These are phyloP conservation scores for Tolypocladium guangdongense DNA, from an alignment of 2,329 filamentous ascomycete genomes.

Conservation along the genomic window DNA sequence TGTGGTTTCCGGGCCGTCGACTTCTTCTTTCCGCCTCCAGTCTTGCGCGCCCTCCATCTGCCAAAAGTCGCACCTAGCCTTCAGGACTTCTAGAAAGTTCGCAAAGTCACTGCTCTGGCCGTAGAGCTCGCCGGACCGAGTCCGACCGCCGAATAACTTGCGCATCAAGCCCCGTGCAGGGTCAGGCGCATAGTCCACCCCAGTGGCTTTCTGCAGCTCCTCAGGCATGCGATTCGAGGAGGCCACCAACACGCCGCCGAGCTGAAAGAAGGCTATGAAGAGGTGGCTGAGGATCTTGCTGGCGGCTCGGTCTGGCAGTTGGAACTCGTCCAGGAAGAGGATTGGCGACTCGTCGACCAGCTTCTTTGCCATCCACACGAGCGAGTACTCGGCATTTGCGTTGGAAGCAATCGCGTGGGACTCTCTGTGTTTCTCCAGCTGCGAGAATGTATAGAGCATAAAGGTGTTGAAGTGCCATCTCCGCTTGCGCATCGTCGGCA, in stretches of 20 bases:
- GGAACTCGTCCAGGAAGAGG: conserved; percentile 74
- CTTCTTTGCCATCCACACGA: conserved; percentile 65
- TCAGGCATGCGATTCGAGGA: conserved; percentile 79
- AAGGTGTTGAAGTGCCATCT: conserved; percentile 81
- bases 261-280: conserved; percentile 70
- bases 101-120: conserved; percentile 61
- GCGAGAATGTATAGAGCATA: conserved; percentile 67
- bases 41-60: conserved; percentile 69
- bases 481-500: conserved; percentile 62
- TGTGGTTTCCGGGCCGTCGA: conserved; percentile 2
- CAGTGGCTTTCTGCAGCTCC: conserved; percentile 64
- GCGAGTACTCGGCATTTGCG: conserved; percentile 43
- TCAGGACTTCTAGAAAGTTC: conserved; percentile 63
- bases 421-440: conserved; percentile 55
- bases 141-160: conserved; percentile 33
- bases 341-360: conserved; percentile 66
- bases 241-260: conserved; percentile 69
- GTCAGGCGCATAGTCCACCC: conserved; percentile 53
- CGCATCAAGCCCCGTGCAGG: conserved; percentile 40
- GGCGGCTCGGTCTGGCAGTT: conserved; percentile 66
- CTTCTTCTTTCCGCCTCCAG: conserved; percentile 50
- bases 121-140: conserved; percentile 36
- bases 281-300: conserved; percentile 72
- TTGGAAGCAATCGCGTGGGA: conserved; percentile 9
- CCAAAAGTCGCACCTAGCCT: conserved; percentile 72